A percentile compares a stretch with the other conserved stretches of the same genome.
phyloP scores from a whole-genome alignment of 164 flowering plant species.

The Vitis rotundifolia region DNA sequence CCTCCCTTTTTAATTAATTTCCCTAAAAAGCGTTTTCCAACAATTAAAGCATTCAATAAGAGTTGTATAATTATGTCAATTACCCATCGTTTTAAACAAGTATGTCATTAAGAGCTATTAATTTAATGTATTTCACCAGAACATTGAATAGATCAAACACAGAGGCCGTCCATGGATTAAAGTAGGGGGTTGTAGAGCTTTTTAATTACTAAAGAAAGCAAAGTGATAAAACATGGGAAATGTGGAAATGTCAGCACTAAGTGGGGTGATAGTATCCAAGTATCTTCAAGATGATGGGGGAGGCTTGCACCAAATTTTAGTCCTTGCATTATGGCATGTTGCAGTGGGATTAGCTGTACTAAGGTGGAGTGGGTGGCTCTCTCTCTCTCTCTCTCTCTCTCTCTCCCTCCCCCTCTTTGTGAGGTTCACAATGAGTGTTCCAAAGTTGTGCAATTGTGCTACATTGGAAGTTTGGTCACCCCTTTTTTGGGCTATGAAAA shows the following conservation, averaged over 20 bases:
- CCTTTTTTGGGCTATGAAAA: background rate
- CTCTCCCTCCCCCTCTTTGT: too few species aligned
- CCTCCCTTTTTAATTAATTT: background rate
- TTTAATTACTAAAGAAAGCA: too few species aligned
- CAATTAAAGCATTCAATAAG: too few species aligned
- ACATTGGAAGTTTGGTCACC: background rate
- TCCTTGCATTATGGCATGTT: background rate
- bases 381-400: background rate
- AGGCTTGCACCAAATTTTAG: background rate
- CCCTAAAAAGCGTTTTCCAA: too few species aligned
- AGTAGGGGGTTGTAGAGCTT: too few species aligned
- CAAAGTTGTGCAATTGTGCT: background rate
- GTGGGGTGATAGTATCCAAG: background rate
- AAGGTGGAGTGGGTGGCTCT: slow-evolving; percentile 8
- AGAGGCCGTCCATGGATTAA: too few species aligned
- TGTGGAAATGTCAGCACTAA: background rate
- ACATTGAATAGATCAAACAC: too few species aligned
- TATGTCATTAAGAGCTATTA: too few species aligned
- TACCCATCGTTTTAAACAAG: too few species aligned
- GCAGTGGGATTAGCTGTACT: slow-evolving; percentile 14
- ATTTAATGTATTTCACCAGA: too few species aligned
- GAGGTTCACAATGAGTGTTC: background rate
- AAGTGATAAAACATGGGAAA: background rate
- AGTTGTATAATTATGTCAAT: too few species aligned
- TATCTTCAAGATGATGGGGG: background rate